Conservation (phyloP, 306 rosid species). For the Pyrus bretschneideri region DNA sequence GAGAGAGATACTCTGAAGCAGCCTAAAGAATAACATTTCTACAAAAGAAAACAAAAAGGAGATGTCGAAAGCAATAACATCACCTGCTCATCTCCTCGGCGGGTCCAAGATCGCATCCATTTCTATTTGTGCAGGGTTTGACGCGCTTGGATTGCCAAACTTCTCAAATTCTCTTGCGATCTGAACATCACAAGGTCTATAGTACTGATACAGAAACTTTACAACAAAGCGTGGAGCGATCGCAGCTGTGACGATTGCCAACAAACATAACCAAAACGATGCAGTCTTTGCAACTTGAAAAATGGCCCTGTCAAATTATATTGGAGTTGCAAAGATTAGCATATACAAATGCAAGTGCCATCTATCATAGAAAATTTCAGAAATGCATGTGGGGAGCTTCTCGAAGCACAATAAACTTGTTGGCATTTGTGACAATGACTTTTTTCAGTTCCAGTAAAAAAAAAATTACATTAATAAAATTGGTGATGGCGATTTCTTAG, state of each 20-base stretch:
- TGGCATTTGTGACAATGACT: too few species aligned
- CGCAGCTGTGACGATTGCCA: conserved; percentile 46
- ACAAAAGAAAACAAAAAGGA: conserved; percentile 31
- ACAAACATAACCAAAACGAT: conserved; percentile 67
- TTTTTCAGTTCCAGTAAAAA: too few species aligned
- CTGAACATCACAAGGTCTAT: conserved; percentile 63
- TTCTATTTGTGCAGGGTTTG: conserved; percentile 60
- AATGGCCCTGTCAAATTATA: conserved; percentile 64
- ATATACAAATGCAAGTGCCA: not conserved
- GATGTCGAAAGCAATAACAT: conserved; percentile 7
- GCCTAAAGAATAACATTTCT: conserved; percentile 71
- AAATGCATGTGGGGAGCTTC: not conserved
- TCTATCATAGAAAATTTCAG: not conserved
- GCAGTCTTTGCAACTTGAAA: conserved; percentile 30
- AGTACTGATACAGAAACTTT: conserved; percentile 49
- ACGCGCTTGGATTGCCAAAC: conserved; percentile 26
- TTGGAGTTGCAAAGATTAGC: conserved; percentile 17
- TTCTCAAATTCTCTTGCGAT: conserved; percentile 79
- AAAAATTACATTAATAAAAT: too few species aligned
- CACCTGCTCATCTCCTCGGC: conserved; percentile 32
- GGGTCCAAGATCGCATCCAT: conserved; percentile 48
- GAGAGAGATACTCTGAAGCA: conserved; percentile 26
- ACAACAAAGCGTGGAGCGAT: conserved; percentile 61
- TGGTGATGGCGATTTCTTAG: not conserved
- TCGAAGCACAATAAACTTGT: too few species aligned